Percentiles rank a stretch among this genome's conserved stretches.
phyloP scores from a whole-genome alignment of 768 basidiomycete genomes.

The Podaxis rugospora region DNA sequence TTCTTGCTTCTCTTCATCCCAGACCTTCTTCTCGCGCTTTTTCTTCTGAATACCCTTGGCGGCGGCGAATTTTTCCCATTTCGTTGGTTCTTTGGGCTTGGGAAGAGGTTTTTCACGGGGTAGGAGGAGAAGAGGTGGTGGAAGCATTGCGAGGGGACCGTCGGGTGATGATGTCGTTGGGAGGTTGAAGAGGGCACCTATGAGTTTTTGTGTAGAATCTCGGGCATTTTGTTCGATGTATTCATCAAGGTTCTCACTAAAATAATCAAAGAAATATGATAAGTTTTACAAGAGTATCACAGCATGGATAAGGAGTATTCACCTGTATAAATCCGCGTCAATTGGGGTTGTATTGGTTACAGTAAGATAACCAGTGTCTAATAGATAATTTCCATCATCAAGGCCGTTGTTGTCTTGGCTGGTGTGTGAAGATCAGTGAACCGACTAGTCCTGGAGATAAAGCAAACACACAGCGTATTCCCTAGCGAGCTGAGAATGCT shows the following conservation, averaged over 20 bases:
- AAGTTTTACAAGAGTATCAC: neutral
- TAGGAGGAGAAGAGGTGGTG: conserved; percentile 68
- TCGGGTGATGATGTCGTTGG: conserved; percentile 72
- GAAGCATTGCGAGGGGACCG: conserved; percentile 81
- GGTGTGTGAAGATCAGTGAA: conserved; percentile 32
- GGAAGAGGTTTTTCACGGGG: conserved; percentile 93
- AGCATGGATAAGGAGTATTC: conserved; percentile 19
- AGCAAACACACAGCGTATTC: conserved; percentile 50
- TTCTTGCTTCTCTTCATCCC: conserved; percentile 93
- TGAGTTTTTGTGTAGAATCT: conserved; percentile 77
- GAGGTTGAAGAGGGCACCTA: conserved; percentile 76
- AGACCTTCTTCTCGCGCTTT: conserved; percentile 72
- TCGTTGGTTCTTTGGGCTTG: conserved; percentile 87
- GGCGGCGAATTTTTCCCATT: conserved; percentile 95
- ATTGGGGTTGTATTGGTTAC: conserved; percentile 87
- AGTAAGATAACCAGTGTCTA: conserved; percentile 80
- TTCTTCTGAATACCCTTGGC: conserved; percentile 90
- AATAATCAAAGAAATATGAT: neutral
- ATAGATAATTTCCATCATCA: conserved; percentile 27
- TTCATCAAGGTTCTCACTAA: conserved; percentile 72
- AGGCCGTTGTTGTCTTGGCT: conserved; percentile 77
- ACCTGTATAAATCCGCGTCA: conserved; percentile 84
- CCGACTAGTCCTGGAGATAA: neutral
- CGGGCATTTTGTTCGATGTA: conserved; percentile 77
- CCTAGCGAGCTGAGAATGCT: conserved; percentile 71